phyloP scores from a whole-genome alignment of 164 flowering plant genomes.

The Liquidambar formosana region DNA sequence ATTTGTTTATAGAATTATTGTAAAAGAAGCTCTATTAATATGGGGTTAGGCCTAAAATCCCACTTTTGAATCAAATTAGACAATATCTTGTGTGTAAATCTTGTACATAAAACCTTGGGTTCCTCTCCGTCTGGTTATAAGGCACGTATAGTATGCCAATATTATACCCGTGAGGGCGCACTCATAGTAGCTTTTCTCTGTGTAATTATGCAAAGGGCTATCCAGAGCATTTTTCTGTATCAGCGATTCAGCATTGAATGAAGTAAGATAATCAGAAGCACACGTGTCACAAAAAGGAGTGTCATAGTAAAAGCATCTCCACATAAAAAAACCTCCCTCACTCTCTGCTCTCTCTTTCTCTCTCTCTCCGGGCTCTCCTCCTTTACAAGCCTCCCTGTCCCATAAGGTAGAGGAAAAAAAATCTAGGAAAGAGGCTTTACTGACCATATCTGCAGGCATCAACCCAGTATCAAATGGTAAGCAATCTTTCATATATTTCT shows the following conservation, averaged over 20 bases:
- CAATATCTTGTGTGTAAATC: too few species aligned
- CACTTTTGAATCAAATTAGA: too few species aligned
- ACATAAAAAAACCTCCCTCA: too few species aligned
- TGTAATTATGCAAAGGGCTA: background rate
- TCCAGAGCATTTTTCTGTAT: slow-evolving; percentile 8
- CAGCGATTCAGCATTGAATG: slow-evolving; percentile 21
- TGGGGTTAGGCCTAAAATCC: too few species aligned
- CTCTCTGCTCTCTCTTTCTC: slow-evolving; percentile 11
- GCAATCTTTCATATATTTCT: slow-evolving; percentile 1
- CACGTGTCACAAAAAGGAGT: slow-evolving; percentile 33
- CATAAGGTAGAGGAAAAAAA: background rate
- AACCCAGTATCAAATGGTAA: slow-evolving; percentile 22
- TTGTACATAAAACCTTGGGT: too few species aligned
- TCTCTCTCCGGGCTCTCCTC: background rate
- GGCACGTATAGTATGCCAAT: too few species aligned
- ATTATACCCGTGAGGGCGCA: slow-evolving; percentile 10
- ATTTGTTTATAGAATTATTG: too few species aligned
- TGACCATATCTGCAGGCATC: slow-evolving; percentile 5
- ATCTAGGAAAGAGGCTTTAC: slow-evolving; percentile 10
- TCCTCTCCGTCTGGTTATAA: too few species aligned
- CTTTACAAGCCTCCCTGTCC: background rate
- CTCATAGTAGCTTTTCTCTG: slow-evolving; percentile 9
- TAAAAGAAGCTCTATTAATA: too few species aligned
- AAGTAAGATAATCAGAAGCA: slow-evolving; percentile 22
- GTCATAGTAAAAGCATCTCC: slow-evolving; percentile 18